Conservation (phyloP, 169 alveolate species). For the Sarcocystis neurona region DNA sequence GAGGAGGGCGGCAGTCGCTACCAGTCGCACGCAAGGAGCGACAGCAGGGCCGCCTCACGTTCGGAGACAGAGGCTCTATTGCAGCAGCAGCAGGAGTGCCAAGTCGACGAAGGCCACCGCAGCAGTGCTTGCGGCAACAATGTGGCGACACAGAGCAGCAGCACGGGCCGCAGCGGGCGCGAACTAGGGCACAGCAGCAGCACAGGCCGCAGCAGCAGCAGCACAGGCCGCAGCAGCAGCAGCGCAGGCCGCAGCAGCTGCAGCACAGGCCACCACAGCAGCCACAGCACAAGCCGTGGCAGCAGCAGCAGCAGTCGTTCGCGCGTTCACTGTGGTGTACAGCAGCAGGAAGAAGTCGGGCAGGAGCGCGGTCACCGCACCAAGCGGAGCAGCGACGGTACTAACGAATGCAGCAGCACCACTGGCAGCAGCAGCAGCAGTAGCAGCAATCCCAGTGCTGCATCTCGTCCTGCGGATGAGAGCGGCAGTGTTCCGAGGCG, state of each 20-base stretch:
- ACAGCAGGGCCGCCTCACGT: not conserved
- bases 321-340: not conserved
- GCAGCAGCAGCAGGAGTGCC: slow-evolving; percentile 48
- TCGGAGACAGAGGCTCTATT: not conserved
- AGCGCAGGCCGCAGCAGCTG: slow-evolving; percentile 8
- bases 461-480: not conserved
- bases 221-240: slow-evolving; percentile 26
- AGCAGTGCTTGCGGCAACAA: not conserved
- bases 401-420: not conserved
- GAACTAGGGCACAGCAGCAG: slow-evolving; percentile 7
- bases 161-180: not conserved
- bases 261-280: not conserved
- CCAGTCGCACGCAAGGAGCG: not conserved
- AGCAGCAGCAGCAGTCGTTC: not conserved
- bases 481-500: no score
- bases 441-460: not conserved
- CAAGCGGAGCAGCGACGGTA: not conserved
- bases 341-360: not conserved
- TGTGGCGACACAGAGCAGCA: not conserved
- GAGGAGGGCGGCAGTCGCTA: not conserved
- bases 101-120: not conserved
- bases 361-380: not conserved
- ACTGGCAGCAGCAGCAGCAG: slow-evolving; percentile 16
- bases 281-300: slow-evolving; percentile 31
- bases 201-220: slow-evolving; percentile 3